A percentile compares a stretch with the other conserved stretches of the same genome.
phyloP scores from a whole-genome alignment of 75 land plant genomes.

The Cupressus sempervirens region DNA sequence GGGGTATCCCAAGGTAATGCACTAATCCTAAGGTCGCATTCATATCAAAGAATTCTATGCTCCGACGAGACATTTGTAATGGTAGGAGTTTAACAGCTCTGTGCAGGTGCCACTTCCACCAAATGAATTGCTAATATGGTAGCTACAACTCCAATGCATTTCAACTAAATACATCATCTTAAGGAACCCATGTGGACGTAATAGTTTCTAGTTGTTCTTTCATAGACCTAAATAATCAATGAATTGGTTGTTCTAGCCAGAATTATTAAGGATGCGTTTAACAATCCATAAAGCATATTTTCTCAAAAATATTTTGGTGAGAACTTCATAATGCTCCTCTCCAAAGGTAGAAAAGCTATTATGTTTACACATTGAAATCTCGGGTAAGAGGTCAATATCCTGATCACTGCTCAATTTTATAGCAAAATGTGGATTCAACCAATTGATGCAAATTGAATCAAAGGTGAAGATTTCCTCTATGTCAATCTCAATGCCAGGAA shows the following conservation, averaged over 20 bases:
- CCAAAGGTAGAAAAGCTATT: background rate
- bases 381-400: background rate
- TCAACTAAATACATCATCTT: background rate
- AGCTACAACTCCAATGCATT: background rate
- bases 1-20: background rate
- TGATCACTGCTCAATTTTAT: background rate
- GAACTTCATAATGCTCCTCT: background rate
- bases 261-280: background rate
- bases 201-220: background rate
- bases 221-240: background rate
- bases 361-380: background rate
- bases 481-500: background rate
- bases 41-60: background rate
- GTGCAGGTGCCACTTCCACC: background rate
- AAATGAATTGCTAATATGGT: background rate
- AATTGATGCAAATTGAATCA: background rate
- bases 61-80: background rate
- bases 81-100: background rate
- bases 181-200: background rate
- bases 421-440: background rate
- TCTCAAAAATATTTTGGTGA: background rate
- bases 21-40: background rate
- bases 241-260: background rate
- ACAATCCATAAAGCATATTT: background rate
- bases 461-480: background rate